Base-by-base conservation (phyloP, 345 rosid species). In the Durio zibethinus region DNA sequence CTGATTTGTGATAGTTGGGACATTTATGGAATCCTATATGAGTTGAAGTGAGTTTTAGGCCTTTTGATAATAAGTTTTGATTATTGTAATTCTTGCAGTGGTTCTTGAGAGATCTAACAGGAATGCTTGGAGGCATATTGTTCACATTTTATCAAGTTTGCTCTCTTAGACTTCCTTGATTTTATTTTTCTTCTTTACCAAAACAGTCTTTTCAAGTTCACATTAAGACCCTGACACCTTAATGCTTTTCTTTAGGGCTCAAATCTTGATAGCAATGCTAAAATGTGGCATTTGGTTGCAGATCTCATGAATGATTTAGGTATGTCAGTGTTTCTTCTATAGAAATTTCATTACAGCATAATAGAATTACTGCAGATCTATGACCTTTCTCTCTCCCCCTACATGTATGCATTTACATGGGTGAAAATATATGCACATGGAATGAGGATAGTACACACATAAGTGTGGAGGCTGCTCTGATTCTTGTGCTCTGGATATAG, bases 221-320 rank as follows among this genome's bases (percentile, higher is more conserved):
- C 14, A 0, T 76, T 29, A 23, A 60, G 67, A 72, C 68, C 72
- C 52, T 80, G 38, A 68, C 43, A 14, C 57, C 21, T 10, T 53
- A 33, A 38, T 67, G 42, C 21, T 69, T 77, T 76, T 77, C 81
- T 74, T 68, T 78, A 94, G 98, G 98, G 98, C 63, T 94, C 98
- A 61, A 88, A 88, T 83, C 86, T 94, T 78, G 97, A 94, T 86
- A 86, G 97, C 80, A 84, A 94, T 86, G 97, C 98, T 53, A 94
- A 93, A 90, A 90, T 87, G 95, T 94, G 98, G 98, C 94, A 97
- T 73, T 80, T 93, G 88, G 94, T 93, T 53, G 98, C 98, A 12
- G 98, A 94, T 83, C 85, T 94, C 78, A 93, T 91, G 97, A 94
- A 94, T 73, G 98, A 94, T 84, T 89, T 94, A 9, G 98, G 98